Evolutionary conservation across 2,329 filamentous ascomycete genomes (phyloP).

Genomic region (Colletotrichum euphorbiae): DNA sequence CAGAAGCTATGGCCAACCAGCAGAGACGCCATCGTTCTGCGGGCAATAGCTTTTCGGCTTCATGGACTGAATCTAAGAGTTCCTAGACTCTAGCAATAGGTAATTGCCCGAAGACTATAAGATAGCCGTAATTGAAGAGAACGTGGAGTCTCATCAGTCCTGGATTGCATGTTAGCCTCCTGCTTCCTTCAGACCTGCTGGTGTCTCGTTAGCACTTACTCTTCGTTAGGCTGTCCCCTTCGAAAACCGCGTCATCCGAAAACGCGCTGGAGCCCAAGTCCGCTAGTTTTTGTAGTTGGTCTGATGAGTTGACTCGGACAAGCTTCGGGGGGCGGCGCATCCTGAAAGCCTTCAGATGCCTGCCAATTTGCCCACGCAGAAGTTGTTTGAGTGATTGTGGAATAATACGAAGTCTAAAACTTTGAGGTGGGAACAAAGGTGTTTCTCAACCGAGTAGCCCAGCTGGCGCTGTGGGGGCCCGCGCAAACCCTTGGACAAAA

Average conservation of each 20-base stretch:
- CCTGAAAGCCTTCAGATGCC: neutral
- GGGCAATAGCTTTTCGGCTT: neutral
- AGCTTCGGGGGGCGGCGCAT: neutral
- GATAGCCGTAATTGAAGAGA: neutral
- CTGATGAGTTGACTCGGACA: neutral
- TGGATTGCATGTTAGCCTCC: neutral
- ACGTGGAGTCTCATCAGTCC: neutral
- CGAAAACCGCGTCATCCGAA: neutral
- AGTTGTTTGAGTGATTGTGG: too few species aligned
- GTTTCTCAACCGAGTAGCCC: too few species aligned
- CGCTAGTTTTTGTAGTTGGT: neutral
- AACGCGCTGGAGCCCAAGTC: neutral
- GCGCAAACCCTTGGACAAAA: too few species aligned
- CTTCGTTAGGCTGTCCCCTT: neutral
- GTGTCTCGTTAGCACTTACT: neutral
- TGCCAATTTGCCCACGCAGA: too few species aligned
- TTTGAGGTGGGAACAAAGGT: too few species aligned
- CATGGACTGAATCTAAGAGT: neutral
- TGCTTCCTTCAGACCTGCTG: neutral
- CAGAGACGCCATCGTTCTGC: constrained; percentile 20
- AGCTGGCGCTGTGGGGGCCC: too few species aligned
- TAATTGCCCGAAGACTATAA: neutral
- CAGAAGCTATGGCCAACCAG: constrained; percentile 5
- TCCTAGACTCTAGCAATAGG: neutral
- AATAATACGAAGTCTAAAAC: too few species aligned